Base-by-base conservation (phyloP, 2,329 filamentous ascomycete species). In the Cladobotryum mycophilum region DNA sequence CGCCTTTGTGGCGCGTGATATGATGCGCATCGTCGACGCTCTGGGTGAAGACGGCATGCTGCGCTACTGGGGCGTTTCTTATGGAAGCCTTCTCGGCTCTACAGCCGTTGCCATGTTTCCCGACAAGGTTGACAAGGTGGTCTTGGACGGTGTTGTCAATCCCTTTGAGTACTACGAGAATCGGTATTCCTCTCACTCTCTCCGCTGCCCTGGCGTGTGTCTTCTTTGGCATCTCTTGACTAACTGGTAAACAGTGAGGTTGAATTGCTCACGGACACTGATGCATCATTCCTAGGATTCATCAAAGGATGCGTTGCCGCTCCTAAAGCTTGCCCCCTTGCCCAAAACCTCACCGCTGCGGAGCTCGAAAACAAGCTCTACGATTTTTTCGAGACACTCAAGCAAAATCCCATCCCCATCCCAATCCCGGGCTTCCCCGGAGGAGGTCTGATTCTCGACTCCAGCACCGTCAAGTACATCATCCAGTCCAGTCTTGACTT, bases 1-100 rank as follows among this genome's bases (percentile, higher is more conserved):
- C 0, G 67, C 70, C 0, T 76, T 71, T 53, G 64, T 66, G 0
- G 74, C 67, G 0, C 60, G 73, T 34, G 75, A 78, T 51, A 62
- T 76, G 54, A 68, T 75, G 50, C 49, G 58, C 5, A 67, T 77
- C 46, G 70, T 70, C 0, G 73, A 77, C 45, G 69, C 71, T 1
- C 59, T 72, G 5, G 63, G 58, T 1, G 65, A 68, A 22, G 69
- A 71, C 49, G 65, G 67, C 15, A 45, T 70, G 57, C 52, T 71
- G 5, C 57, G 67, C 9, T 47, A 41, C 37, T 47, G 36, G 35
- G 45, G 45, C 18, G 35, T 41, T n/a, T 53, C 52, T 9, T 53
- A 53, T 38, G 52, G 52, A 34, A 41, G 40, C 6, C 14, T 51
- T 2, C 40, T 53, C 3, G 52, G 52, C 18, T 30, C 48, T 2